These are phyloP conservation scores for Phytopythium chamaehyphon DNA, from an alignment of 352 stramenopile genomes.

Conservation along the genomic window DNA sequence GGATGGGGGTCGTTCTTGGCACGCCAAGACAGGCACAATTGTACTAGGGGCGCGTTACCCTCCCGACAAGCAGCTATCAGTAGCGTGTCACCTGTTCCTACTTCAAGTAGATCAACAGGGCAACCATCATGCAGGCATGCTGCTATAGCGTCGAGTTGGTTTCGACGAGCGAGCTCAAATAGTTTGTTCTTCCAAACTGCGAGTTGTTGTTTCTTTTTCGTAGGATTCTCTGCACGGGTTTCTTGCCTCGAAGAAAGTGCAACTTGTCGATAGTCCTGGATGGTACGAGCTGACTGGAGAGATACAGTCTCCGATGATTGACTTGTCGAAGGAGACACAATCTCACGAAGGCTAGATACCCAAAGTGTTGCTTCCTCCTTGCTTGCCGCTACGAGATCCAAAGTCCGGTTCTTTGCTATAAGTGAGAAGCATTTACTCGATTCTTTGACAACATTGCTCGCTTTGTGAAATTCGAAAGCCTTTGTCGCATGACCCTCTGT, in stretches of 20 bases:
- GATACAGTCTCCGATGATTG: conserved; percentile 6
- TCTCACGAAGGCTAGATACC: conserved; percentile 36
- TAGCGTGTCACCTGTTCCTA: conserved; percentile 65
- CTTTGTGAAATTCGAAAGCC: conserved; percentile 51
- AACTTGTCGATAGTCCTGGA: conserved; percentile 41
- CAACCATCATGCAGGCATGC: conserved; percentile 57
- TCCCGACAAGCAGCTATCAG: conserved; percentile 73
- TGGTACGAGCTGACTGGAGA: conserved; percentile 28
- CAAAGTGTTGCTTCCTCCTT: conserved; percentile 76
- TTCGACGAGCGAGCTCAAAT: conserved; percentile 53
- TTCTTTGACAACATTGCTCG: conserved; percentile 36
- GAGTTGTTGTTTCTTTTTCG: conserved; percentile 32
- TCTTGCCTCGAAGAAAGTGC: conserved; percentile 28
- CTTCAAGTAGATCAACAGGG: conserved; percentile 73
- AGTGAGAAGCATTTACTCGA: conserved; percentile 71
- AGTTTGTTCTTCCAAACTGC: conserved; percentile 48
- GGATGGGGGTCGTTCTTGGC: conserved; percentile 86
- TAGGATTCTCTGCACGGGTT: conserved; percentile 8
- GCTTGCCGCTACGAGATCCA: conserved; percentile 73
- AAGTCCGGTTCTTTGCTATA: conserved; percentile 43
- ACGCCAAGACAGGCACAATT: conserved; percentile 66
- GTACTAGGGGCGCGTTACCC: conserved; percentile 56
- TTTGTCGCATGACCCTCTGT: conserved; percentile 51
- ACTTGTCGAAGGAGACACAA: conserved; percentile 24
- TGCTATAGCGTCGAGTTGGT: conserved; percentile 35